Conservation (phyloP, 495 filamentous ascomycete genomes). For the Copromyces sp. region DNA sequence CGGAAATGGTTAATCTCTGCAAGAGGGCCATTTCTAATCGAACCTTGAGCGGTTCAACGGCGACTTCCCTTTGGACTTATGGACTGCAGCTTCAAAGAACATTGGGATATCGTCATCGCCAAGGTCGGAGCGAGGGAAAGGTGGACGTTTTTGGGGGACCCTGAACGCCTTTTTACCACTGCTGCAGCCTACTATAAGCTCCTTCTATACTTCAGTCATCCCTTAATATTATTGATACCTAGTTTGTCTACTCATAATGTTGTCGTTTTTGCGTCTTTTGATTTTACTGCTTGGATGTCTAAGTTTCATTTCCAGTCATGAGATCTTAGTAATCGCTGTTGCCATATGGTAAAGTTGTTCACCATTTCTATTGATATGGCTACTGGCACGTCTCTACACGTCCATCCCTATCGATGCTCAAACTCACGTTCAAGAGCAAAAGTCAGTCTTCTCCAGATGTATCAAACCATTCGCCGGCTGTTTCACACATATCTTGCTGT, state of each 20-base stretch:
- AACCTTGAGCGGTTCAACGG: not conserved
- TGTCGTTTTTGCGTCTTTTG: not conserved
- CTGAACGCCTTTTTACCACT: not conserved
- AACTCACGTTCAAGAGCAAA: not conserved
- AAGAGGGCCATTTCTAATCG: not conserved
- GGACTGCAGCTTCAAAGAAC: not conserved
- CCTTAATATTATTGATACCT: not conserved
- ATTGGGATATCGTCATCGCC: not conserved
- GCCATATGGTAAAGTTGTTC: not conserved
- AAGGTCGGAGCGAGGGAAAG: not conserved
- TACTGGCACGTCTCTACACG: slow-evolving; percentile 6
- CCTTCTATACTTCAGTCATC: not conserved
- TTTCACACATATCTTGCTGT: not conserved
- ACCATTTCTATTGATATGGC: not conserved
- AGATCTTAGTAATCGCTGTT: not conserved
- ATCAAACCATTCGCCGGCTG: slow-evolving; percentile 45
- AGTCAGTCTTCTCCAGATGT: slow-evolving; percentile 34
- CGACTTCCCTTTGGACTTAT: not conserved
- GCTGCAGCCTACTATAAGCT: not conserved
- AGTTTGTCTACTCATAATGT: not conserved
- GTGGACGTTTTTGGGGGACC: not conserved
- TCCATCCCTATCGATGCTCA: slow-evolving; percentile 10
- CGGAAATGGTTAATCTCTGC: not conserved
- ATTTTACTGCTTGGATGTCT: not conserved
- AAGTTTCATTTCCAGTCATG: not conserved